A percentile compares a stretch with the other conserved stretches of the same genome.
These are phyloP conservation scores for Candida hungchunana DNA, from an alignment of 805 yeast species.

Conservation along the genomic window DNA sequence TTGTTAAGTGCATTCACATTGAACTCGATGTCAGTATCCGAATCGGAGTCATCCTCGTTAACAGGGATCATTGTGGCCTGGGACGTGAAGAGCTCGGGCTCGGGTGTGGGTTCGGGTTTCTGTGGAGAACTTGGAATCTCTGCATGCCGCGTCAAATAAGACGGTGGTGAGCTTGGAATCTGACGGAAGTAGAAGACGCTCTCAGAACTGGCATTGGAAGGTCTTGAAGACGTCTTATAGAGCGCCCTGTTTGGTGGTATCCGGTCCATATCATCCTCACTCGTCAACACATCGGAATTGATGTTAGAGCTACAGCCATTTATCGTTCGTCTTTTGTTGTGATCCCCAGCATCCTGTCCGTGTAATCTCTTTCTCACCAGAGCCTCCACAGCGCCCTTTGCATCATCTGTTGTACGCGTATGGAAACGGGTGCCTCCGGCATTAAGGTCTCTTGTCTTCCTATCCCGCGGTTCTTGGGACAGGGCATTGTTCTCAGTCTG, in stretches of 20 bases:
- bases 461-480: conserved; percentile 37
- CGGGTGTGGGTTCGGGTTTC: not conserved
- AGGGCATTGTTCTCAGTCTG: conserved; percentile 31
- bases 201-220: conserved; percentile 23
- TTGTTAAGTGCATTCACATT: conserved; percentile 22
- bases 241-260: conserved; percentile 2
- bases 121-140: conserved; percentile 20
- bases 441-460: conserved; percentile 38
- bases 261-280: conserved; percentile 17
- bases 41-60: conserved; percentile 9
- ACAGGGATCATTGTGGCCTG: conserved; percentile 22
- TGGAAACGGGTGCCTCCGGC: conserved; percentile 41
- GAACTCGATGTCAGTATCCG: conserved; percentile 22
- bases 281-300: conserved; percentile 22
- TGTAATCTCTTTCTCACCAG: conserved; percentile 18
- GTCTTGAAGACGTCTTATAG: conserved; percentile 17
- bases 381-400: conserved; percentile 6
- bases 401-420: conserved; percentile 27
- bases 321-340: conserved; percentile 15
- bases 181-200: conserved; percentile 20
- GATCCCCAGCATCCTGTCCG: conserved; percentile 14
- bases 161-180: conserved; percentile 26
- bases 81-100: conserved; percentile 14
- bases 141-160: not conserved
- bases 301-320: conserved; percentile 8